Evolutionary conservation across 495 filamentous ascomycete species (phyloP).

Genomic region (Trichocladium uniseriatum): DNA sequence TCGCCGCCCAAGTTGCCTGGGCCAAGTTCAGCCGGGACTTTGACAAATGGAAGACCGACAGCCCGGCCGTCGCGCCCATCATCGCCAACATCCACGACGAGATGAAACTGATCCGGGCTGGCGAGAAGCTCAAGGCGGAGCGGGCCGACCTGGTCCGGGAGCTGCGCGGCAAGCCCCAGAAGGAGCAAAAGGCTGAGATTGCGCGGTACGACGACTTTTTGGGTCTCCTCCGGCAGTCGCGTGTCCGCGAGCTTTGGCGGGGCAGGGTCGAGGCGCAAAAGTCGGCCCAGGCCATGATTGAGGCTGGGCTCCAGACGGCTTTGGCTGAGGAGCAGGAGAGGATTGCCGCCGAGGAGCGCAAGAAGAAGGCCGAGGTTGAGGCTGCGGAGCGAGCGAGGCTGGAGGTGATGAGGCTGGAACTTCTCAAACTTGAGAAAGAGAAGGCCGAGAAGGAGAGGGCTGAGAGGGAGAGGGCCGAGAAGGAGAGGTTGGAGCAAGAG

Average conservation of each 20-base stretch:
- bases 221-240: background rate
- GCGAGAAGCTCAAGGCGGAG: background rate
- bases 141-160: background rate
- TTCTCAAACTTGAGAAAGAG: too few relatives aligned
- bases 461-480: background rate
- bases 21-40: background rate
- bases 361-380: background rate
- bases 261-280: background rate
- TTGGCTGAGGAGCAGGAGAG: background rate
- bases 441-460: background rate
- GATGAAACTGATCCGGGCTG: background rate
- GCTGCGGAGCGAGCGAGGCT: too few relatives aligned
- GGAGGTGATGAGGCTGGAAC: too few relatives aligned
- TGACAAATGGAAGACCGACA: background rate
- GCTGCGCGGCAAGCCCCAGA: background rate
- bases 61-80: background rate
- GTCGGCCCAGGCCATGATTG: background rate
- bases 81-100: background rate
- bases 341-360: too few relatives aligned
- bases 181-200: background rate
- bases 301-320: background rate
- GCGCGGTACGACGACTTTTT: background rate
- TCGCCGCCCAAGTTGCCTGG: background rate
- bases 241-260: slow-evolving; percentile 1
- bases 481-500: slow-evolving; percentile 1